A percentile compares a stretch with the other conserved stretches of the same genome.
These are phyloP conservation scores for Medicago arabica DNA, from an alignment of 306 rosid genomes.

Conservation along the genomic window DNA sequence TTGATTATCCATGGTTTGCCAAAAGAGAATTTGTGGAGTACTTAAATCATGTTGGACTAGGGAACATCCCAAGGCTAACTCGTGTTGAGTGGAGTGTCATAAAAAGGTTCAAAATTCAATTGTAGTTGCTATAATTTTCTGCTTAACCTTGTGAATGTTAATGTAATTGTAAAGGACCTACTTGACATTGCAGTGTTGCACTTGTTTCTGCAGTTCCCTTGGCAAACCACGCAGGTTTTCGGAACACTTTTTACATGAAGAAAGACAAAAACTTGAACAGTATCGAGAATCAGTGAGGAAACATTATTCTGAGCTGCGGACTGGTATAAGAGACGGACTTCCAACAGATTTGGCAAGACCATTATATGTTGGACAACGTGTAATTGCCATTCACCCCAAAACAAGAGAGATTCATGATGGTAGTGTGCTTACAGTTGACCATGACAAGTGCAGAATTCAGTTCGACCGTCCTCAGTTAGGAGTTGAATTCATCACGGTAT, in stretches of 20 bases:
- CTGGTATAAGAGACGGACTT: conserved; percentile 82
- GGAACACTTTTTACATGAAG: conserved; percentile 73
- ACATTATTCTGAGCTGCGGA: conserved; percentile 75
- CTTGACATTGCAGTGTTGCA: conserved; percentile 37
- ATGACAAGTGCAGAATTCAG: conserved; percentile 87
- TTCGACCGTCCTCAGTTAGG: conserved; percentile 89
- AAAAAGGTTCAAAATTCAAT: conserved; percentile 63
- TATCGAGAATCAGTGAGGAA: conserved; percentile 87
- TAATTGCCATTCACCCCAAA: conserved; percentile 85
- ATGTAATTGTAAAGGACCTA: conserved; percentile 10
- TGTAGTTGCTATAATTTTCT: conserved; percentile 11
- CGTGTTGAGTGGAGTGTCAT: conserved; percentile 93
- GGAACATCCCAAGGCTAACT: conserved; percentile 83
- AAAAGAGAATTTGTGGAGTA: conserved; percentile 92
- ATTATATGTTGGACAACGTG: conserved; percentile 87
- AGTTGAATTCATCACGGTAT: conserved; percentile 88
- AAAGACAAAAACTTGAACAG: conserved; percentile 80
- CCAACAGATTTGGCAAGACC: conserved; percentile 95
- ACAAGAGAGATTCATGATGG: conserved; percentile 93
- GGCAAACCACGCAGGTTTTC: conserved; percentile 98
- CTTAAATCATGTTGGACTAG: conserved; percentile 94
- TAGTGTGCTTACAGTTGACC: conserved; percentile 87
- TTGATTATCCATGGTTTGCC: conserved; percentile 96
- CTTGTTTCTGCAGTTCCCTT: conserved; percentile 78
- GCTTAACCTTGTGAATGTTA: conserved; percentile 25